Base-by-base conservation (phyloP, 1,284 basidiomycete species). In the Sphaerobolus stellatus region DNA sequence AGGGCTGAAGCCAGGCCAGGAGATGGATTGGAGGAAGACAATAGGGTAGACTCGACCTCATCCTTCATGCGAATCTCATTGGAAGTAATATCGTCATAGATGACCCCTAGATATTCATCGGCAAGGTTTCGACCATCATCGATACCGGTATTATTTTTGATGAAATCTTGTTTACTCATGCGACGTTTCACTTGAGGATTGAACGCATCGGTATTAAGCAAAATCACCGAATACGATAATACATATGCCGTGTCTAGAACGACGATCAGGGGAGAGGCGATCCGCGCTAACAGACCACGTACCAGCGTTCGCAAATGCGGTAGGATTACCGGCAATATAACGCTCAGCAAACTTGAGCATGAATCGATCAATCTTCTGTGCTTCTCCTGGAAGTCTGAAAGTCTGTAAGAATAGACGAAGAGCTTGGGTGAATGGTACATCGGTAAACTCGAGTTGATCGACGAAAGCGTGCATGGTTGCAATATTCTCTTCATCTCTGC, bases 1-100 rank as follows among this genome's bases (percentile, higher is more conserved):
- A 98, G 73, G 6, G 88, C 89, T 59, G 80, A 84, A 1, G 91
- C 88, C 38, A 96, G 72, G 11, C 94, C 93, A 30, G 87, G 82
- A 9, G 82, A 80, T 34, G 84, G 68, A 1, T n/a, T n/a, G 28
- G 77, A 67, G 6, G 79, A 72, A 46, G 78, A 64, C 27, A 69
- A 68, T 14, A 79, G 63, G 11, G 73, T 73, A 33, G 82, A 75
- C 61, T 94, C 93, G 27, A 94, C 75, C 72, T 98, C 94, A 64
- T 98, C 95, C 74, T 97, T 97, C 94, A 98, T 97, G 62, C 91
- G 82, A 65, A 98, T 98, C 71, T 98, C 95, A 64, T 97, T 94
- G 43, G 71, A 78, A 50, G 85, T 81, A 61, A 98, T 98, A 46
- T 96, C 92, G 62, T 98, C 92, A 68, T 83, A 98, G 58, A 97